Evolutionary conservation across 1,284 basidiomycete species (phyloP).

Genomic region (Termitomyces sp.): DNA sequence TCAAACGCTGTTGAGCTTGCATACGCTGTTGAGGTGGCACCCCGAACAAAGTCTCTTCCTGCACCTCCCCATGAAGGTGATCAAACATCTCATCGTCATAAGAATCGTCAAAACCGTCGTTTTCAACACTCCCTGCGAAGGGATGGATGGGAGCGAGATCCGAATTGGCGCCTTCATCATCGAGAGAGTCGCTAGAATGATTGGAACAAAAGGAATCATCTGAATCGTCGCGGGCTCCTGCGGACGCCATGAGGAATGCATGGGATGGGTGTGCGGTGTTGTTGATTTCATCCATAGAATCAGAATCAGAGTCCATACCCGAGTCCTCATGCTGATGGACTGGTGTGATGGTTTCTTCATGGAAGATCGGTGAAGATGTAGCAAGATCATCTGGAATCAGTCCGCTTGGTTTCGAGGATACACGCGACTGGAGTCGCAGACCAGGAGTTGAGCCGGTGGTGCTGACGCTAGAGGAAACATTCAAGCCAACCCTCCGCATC

Average conservation of each 20-base stretch:
- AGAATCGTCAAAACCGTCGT: constrained; percentile 37
- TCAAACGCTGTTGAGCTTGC: constrained; percentile 21
- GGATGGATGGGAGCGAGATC: constrained; percentile 46
- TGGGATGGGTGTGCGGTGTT: constrained; percentile 51
- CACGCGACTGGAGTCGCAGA: constrained; percentile 21
- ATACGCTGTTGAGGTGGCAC: constrained; percentile 46
- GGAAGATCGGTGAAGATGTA: neutral
- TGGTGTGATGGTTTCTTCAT: constrained; percentile 18
- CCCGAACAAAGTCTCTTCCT: constrained; percentile 68
- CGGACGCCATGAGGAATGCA: constrained; percentile 52
- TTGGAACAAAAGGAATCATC: constrained; percentile 55
- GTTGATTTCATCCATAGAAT: constrained; percentile 46
- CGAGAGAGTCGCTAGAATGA: constrained; percentile 45
- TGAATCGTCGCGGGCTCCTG: constrained; percentile 20
- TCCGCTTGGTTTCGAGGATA: constrained; percentile 3
- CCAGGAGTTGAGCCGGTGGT: constrained; percentile 22
- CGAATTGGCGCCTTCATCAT: constrained; percentile 35
- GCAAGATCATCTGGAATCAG: neutral
- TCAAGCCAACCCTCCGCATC: constrained; percentile 32
- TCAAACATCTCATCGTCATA: constrained; percentile 53
- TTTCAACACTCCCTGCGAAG: constrained; percentile 39
- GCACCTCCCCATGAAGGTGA: constrained; percentile 30
- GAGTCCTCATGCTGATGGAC: constrained; percentile 20
- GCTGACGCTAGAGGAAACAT: constrained; percentile 20
- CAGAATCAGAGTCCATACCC: constrained; percentile 35